These are phyloP conservation scores for Plantago major DNA, from an alignment of 257 asterid species.

Conservation along the genomic window DNA sequence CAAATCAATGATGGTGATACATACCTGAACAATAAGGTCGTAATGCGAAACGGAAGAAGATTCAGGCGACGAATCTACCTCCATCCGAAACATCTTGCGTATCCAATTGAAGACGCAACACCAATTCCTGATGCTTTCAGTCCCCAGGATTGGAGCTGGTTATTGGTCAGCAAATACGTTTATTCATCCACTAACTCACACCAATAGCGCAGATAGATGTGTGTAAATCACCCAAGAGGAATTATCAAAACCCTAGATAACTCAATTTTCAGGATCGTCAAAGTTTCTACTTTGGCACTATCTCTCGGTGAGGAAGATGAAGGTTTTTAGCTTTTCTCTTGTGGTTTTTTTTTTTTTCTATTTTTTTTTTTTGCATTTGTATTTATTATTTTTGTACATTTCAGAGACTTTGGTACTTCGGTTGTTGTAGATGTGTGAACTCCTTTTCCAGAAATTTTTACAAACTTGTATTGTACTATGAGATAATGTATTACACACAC, in stretches of 20 bases:
- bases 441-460: no score
- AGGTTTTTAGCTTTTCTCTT: neutral
- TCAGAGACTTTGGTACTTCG: no score
- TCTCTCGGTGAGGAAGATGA: neutral
- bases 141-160: slow-evolving; percentile 54
- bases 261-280: slow-evolving; percentile 20
- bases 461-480: no score
- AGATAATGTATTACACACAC: no score
- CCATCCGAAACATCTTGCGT: slow-evolving; percentile 51
- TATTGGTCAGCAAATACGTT: slow-evolving; percentile 20
- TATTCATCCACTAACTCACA: no score
- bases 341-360: neutral
- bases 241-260: slow-evolving; percentile 37
- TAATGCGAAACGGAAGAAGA: slow-evolving; percentile 25
- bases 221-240: slow-evolving; percentile 14
- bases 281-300: slow-evolving; percentile 11
- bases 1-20: neutral
- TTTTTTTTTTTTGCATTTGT: neutral
- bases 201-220: no score
- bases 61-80: slow-evolving; percentile 55
- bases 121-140: slow-evolving; percentile 33
- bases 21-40: slow-evolving; percentile 57
- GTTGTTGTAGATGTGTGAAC: no score
- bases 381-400: no score
- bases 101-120: slow-evolving; percentile 53